A percentile compares a stretch with the other conserved stretches of the same genome.
Conservation (phyloP, 2,329 filamentous ascomycete genomes). For the Cladobotryum mycophilum region DNA sequence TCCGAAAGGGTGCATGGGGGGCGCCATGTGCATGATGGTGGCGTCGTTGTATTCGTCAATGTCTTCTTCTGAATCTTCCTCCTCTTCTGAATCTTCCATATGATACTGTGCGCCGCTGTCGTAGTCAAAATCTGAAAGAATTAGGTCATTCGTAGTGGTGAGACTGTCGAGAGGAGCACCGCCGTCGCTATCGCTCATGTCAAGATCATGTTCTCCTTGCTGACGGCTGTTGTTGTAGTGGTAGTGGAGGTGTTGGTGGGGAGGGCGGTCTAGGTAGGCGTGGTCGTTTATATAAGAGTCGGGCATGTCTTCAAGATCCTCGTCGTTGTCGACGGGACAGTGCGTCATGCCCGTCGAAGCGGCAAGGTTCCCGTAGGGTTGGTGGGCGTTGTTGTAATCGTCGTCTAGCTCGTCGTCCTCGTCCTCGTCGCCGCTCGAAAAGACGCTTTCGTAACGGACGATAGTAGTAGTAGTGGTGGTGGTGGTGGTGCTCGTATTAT, state of each 20-base stretch:
- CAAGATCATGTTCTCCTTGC: conserved; percentile 23
- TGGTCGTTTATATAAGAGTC: background rate
- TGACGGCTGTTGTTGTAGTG: conserved; percentile 5
- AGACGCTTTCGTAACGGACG: too few species aligned
- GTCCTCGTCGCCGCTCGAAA: background rate
- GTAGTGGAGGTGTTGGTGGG: background rate
- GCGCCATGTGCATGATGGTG: too few species aligned
- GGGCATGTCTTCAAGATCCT: conserved; percentile 1
- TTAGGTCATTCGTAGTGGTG: background rate
- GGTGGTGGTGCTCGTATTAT: background rate
- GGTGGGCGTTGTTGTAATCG: background rate
- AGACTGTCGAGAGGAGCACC: conserved; percentile 21
- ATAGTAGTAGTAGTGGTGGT: too few species aligned
- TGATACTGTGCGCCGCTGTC: background rate
- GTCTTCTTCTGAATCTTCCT: background rate
- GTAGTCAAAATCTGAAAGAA: background rate
- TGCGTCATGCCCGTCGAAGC: conserved; percentile 7
- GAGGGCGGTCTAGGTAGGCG: background rate
- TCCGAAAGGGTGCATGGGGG: too few species aligned
- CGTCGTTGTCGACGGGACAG: background rate
- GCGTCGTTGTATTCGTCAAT: background rate
- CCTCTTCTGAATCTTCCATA: background rate
- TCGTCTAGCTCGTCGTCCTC: background rate
- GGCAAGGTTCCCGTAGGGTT: conserved; percentile 1
- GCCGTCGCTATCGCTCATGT: conserved; percentile 31